Evolutionary conservation across 371 early-diverging fungal genomes (phyloP).

Genomic region (Furculomyces boomerangus): DNA sequence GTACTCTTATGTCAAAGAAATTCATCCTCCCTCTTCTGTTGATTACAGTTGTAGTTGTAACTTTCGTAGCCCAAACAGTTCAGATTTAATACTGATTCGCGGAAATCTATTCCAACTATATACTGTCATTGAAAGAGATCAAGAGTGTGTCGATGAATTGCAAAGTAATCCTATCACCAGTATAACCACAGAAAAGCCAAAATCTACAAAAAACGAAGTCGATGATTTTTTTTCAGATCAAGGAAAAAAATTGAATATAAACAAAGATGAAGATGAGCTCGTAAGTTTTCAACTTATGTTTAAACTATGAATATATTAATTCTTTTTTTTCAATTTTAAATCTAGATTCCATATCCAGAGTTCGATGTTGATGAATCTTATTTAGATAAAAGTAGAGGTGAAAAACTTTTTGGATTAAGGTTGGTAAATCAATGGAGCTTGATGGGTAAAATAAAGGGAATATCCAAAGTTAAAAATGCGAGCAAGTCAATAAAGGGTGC

Average conservation of each 20-base stretch:
- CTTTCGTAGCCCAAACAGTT: not conserved
- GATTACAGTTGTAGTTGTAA: constrained; percentile 1
- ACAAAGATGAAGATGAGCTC: not conserved
- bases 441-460: not conserved
- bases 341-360: not conserved
- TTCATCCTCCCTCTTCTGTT: not conserved
- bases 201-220: not conserved
- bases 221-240: not conserved
- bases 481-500: not conserved
- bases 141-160: not conserved
- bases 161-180: not conserved
- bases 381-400: not conserved
- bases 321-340: not conserved
- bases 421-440: not conserved
- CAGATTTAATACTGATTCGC: not conserved
- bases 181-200: too few species aligned
- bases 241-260: not conserved
- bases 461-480: not conserved
- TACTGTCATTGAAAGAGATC: too few species aligned
- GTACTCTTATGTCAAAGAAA: constrained; percentile 2
- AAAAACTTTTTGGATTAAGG: not conserved
- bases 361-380: not conserved
- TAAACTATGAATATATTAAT: not conserved
- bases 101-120: constrained; percentile 2
- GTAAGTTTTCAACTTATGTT: not conserved